Evolutionary conservation across 1,284 basidiomycete species (phyloP), one percentile per base, ranked within the genome.

Genomic region (Stygiomarasmius scandens): DNA sequence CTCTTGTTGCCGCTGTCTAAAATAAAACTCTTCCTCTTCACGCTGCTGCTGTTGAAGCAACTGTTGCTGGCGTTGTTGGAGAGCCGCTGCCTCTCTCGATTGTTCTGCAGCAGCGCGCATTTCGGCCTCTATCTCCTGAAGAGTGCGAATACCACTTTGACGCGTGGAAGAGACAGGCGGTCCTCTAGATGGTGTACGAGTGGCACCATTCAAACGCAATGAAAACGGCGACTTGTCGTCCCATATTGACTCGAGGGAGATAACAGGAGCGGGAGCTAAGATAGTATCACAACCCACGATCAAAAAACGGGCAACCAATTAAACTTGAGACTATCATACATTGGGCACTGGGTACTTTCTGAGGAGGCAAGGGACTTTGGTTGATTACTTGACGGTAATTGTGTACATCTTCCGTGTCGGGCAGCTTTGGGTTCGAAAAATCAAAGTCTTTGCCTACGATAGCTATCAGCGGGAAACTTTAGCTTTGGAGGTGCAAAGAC

Each of bases 111-210:
- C 77, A 8, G 80, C 77, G 10, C 80, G 78, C 90, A 96, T 93
- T 72, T 98, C 93, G 2, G 92, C 90, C 71, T 99, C 96, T 61
- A 98, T 93, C 71, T 98, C 95, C 63, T 95, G 92, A 24, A 98
- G 73, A 0, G 94, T 96, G 56, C 90, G 86, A 29, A 85, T 82
- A 36, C 85, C 83, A 1, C 71, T 74, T 46, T 76, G 77, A 66
- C 49, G 29, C 65, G 69, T 63, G 49, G 67, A 73, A 51, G 63
- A 58, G 24, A 67, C 58, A 24, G 60, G 59, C 57, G 77, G 67
- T 4, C 41, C 64, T 23, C 64, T 62, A 19, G 71, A 70, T 34
- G 69, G 43, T 58, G 70, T 66, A 61, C 81, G 80, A 59, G 66
- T 70, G 12, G 72, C 66, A 51, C 84, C 81, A 65, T 83, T 85